Evolutionary conservation across 345 rosid species (phyloP), one percentile per base, ranked within the genome.

Genomic region (Brassica juncea): DNA sequence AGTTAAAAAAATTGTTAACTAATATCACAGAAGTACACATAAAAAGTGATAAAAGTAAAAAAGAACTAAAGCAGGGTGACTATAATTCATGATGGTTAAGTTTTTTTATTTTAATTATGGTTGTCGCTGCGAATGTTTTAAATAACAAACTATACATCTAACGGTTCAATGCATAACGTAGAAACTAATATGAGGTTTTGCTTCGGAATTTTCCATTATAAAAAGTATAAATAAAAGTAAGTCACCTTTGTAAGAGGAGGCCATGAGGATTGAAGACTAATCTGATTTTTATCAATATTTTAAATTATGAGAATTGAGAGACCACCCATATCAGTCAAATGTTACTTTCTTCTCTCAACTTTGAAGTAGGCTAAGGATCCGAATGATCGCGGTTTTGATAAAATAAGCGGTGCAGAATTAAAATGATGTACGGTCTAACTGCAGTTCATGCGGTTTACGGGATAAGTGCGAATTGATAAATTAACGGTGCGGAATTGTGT

Each of bases 281-380:
- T n/a, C 31, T 10, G 64, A 25, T 23, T 54, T 15, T 54, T 52
- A 16, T 54, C 59, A 23, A 23, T 23, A 71, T n/a, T 9, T 60
- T 78, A 77, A 71, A 71, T 37, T 71, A 71, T 39, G 8, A 28
- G 67, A 78, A 71, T 55, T 71, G 77, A 78, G 66, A 39, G 81
- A 42, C 77, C 77, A 72, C 68, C 72, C 54, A 72, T 52, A 58
- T 78, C 67, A 68, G 82, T 79, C 69, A 31, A 79, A 79, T 79
- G 57, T 68, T 73, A 79, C 82, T 79, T 79, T 79, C 73, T 66
- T 58, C 49, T 39, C 61, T 57, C 35, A 65, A 49, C 57, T 49
- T n/a, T 49, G 8, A 49, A n/a, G 47, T 39, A 39, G 25, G 25
- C 25, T 23, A 23, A 23, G 25, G 0, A 1, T 32, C 35, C 6